These are phyloP conservation scores for Camellia sinensis DNA, from an alignment of 148 eudicot species.

Conservation along the genomic window DNA sequence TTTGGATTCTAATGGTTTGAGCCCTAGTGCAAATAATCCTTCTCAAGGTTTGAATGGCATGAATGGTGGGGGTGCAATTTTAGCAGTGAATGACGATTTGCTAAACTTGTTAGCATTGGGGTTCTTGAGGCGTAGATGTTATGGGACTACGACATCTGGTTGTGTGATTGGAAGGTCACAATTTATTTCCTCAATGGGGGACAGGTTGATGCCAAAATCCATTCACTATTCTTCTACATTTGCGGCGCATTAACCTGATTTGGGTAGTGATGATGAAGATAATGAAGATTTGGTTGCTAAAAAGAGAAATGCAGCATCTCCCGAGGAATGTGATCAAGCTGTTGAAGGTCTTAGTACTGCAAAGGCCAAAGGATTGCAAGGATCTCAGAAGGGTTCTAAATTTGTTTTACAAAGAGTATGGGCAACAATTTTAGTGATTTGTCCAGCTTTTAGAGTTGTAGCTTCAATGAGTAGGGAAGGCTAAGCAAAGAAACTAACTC, in stretches of 20 bases:
- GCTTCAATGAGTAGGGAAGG: conserved; percentile 87
- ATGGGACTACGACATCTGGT: conserved; percentile 6
- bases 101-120: conserved; percentile 23
- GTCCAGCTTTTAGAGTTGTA: conserved; percentile 69
- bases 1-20: not conserved
- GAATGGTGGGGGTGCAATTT: conserved; percentile 11
- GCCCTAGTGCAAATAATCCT: conserved; percentile 13
- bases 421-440: conserved; percentile 48
- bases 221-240: conserved; percentile 37
- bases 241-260: conserved; percentile 48
- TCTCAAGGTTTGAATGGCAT: conserved; percentile 10
- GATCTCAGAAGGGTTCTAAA: conserved; percentile 36
- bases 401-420: conserved; percentile 23
- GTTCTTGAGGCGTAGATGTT: conserved; percentile 15
- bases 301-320: conserved; percentile 68
- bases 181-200: conserved; percentile 13
- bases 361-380: conserved; percentile 57
- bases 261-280: conserved; percentile 50
- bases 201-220: conserved; percentile 19
- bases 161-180: conserved; percentile 24
- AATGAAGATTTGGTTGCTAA: conserved; percentile 18
- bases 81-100: conserved; percentile 9
- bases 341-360: conserved; percentile 68
- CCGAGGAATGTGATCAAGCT: conserved; percentile 88
- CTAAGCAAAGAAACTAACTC: conserved; percentile 38